phyloP scores from a whole-genome alignment of 805 yeast genomes.

The Saccharomycopsis oosterbeekiorum region DNA sequence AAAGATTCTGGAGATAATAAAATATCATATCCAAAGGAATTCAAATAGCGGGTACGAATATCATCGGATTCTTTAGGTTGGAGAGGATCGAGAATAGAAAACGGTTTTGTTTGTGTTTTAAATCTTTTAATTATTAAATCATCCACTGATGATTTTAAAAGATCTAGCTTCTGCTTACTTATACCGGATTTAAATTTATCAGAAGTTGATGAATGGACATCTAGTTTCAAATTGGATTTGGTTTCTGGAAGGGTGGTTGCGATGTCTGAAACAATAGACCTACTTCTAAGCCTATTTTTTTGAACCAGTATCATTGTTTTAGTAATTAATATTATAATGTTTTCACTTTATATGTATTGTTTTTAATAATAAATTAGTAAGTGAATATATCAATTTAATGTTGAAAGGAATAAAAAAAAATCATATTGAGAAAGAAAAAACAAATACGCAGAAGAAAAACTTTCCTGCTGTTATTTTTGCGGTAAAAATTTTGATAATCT shows the following conservation, averaged over 20 bases:
- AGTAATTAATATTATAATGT: not conserved
- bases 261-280: conserved; percentile 53
- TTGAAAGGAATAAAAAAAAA: not conserved
- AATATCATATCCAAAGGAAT: conserved; percentile 34
- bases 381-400: not conserved
- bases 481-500: too few relatives aligned
- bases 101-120: not conserved
- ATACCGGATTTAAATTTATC: conserved; percentile 3
- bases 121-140: not conserved
- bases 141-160: conserved; percentile 17
- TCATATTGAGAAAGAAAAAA: not conserved
- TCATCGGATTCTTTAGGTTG: conserved; percentile 28
- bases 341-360: too few relatives aligned
- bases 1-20: conserved; percentile 34
- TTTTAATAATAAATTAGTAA: not conserved
- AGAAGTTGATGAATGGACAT: not conserved
- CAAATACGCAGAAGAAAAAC: not conserved
- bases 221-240: conserved; percentile 18
- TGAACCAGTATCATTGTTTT: not conserved
- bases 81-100: conserved; percentile 26
- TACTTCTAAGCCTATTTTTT: conserved; percentile 31
- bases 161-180: conserved; percentile 3
- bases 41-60: conserved; percentile 29
- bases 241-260: conserved; percentile 43
- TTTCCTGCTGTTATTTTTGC: too few relatives aligned